Conservation (phyloP, 2,329 filamentous ascomycete species). For the Curvularia sp. region DNA sequence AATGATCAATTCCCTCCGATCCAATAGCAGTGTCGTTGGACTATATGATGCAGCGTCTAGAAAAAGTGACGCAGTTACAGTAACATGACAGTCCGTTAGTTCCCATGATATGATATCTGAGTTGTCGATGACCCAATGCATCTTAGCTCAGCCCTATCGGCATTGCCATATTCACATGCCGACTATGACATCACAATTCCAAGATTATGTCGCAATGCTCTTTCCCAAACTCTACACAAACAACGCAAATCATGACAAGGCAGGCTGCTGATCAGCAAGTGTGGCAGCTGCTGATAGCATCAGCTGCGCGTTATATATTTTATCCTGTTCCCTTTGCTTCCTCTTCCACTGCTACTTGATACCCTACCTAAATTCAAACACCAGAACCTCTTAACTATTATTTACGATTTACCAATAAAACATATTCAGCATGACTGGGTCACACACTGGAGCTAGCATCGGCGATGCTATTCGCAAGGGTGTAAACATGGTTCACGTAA, state of each 20-base stretch:
- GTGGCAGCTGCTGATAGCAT: constrained; percentile 6
- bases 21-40: neutral
- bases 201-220: constrained; percentile 22
- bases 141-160: constrained; percentile 14
- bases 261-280: constrained; percentile 13
- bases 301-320: constrained; percentile 10
- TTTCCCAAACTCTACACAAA: constrained; percentile 17
- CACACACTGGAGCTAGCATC: constrained; percentile 33
- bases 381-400: neutral
- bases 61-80: neutral
- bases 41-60: neutral
- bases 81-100: neutral
- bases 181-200: constrained; percentile 24
- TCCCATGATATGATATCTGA: neutral
- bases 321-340: neutral
- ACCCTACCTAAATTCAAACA: constrained; percentile 7
- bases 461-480: constrained; percentile 47
- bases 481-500: constrained; percentile 47
- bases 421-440: constrained; percentile 33
- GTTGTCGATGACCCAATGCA: neutral
- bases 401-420: constrained; percentile 1
- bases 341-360: neutral
- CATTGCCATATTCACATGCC: constrained; percentile 4
- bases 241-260: constrained; percentile 23
- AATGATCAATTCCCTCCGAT: neutral